Evolutionary conservation across 2,329 filamentous ascomycete genomes (phyloP), one percentile per base, ranked within the genome.

Genomic region (Bisporella sp.): DNA sequence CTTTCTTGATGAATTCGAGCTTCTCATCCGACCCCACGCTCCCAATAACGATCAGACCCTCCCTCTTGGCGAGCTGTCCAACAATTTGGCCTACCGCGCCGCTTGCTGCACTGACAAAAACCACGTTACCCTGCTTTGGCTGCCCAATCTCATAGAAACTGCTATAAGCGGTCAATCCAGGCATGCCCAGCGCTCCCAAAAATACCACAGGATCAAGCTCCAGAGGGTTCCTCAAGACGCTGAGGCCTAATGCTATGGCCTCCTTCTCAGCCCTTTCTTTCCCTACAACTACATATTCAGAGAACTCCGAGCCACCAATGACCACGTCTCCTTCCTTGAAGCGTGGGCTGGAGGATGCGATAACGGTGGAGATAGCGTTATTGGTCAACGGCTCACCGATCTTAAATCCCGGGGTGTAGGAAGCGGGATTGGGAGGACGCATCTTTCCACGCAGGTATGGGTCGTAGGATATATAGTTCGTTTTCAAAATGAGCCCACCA

Each of bases 361-460:
- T 60, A 21, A 95, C 82, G 62, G 79, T 82, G 58, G 78, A 75
- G 58, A 93, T 75, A 49, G 73, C 76, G 57, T 70, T 68, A 68
- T 84, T 90, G 57, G 70, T 70, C 56, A 95, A 76, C 56, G 87
- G 79, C 58, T 77, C 69, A 66, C 75, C 73, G 46, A 86, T 66
- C 21, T 73, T 65, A 62, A 87, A 11, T 80, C 68, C 1, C 80
- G 71, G n/a, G 72, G 64, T 6, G 84, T 57, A 58, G 9, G 48
- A 49, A 13, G 51, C 65, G 13, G 42, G 42, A 3, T 46, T 45
- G 8, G 35, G 35, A 41, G 75, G 69, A 45, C 87, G 82, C 85
- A 95, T 90, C 59, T 80, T 79, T 54, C 85, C 85, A 48, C 89
- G 85, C 73, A 87, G 81, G 73, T 92, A 95, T 1, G 89, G 89